Evolutionary conservation across 306 rosid genomes (phyloP), one percentile per base, ranked within the genome.

Genomic region (Carpinus fangiana): DNA sequence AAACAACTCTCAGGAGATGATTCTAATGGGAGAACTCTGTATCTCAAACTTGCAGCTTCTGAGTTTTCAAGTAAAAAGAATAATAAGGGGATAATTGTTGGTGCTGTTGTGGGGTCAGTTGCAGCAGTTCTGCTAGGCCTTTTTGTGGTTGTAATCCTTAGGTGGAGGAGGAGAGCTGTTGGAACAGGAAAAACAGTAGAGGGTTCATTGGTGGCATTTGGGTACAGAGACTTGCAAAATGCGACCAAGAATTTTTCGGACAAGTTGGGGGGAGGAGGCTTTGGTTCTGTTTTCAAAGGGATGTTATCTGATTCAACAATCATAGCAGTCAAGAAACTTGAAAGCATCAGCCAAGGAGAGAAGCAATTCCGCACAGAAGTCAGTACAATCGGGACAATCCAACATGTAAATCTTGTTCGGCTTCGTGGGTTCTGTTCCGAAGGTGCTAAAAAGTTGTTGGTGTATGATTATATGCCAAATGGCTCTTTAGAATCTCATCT

Each of bases 251-350:
- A 92, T 72, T 94, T 94, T 90, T 94, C 96, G 0, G 94, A 94
- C 8, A 92, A 89, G 74, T 83, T 94, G 5, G 98, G 97, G 28
- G 97, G 92, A 56, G 98, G 97, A 20, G 97, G 96, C 23, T 94
- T 94, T 73, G 98, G 98, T 80, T 94, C 91, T 14, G 94, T 94
- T 31, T 94, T 92, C 88, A 92, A 87, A 81, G 98, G 98, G 50
- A 79, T 83, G n/a, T 71, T 94, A 87, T 61, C 91, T 5, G 91
- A 94, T 84, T 89, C 97, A 10, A 82, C 89, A 36, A 80, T 77
- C 69, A 69, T 94, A 61, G 98, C 98, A 47, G 98, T 57, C 64
- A 47, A 47, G 52, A 47, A 12, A 47, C 52, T 47, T 47, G 52
- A 47, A 47, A 47, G 52, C 52, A 47, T 47, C 14, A 11, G 52